Base-by-base conservation (phyloP, 805 yeast species). In the Cyberlindnera saturnus region DNA sequence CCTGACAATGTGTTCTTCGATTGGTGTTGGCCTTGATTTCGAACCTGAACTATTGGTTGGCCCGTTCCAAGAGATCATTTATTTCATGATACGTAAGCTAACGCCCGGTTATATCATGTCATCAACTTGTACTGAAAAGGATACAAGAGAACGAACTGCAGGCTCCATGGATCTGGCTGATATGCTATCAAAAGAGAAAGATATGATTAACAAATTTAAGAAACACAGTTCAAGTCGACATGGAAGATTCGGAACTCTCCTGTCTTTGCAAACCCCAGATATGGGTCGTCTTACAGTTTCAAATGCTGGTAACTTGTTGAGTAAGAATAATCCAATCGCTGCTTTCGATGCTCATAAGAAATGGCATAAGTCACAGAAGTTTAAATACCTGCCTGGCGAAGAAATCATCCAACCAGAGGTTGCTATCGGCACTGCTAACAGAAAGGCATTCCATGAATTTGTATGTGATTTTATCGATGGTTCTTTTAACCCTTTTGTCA, bases 191-290 rank as follows among this genome's bases (percentile, higher is more conserved):
- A 73, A 73, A 42, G 97, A 91, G 56, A 69, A 73, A 17, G 70
- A 71, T 29, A 59, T 82, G 46, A 77, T 75, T 45, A 67, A 65
- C 34, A 57, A 61, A 30, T 71, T 79, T 39, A 67, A 69, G 26
- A 74, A 73, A 60, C 64, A 70, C 41, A 67, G 80, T 1, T 74
- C 86, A 1, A 72, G 87, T 1, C 73, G 99, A 38, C 99, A 91
- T 59, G 90, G 93, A 3, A 73, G 96, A 41, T 91, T 91, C 66
- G 99, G 99, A 1, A 81, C 97, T 0, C 66, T 90, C 48, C 62
- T 89, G 10, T 81, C 95, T 2, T 70, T 91, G 28, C 79, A 82
- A 46, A 76, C 82, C 16, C 71, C 74, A 19, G 80, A 81, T 41
- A 69, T 79, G 26, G 70, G 67, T 3, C 68, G 85, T 26, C 62